phyloP scores from a whole-genome alignment of 2,329 filamentous ascomycete genomes.

The Cordyceps cicadae region DNA sequence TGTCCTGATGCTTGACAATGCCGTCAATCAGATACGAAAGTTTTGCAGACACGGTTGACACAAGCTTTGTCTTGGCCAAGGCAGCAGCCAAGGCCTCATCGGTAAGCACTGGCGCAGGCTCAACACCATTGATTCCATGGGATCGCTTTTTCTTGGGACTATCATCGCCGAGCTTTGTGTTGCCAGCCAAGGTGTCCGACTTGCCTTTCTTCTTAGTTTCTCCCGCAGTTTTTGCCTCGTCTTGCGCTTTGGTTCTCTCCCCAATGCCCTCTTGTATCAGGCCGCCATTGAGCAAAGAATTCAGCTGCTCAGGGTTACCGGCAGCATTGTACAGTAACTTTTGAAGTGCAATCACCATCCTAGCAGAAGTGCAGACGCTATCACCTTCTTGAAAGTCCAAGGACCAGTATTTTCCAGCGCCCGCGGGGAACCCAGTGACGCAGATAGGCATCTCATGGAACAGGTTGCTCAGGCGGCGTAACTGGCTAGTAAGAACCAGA shows the following conservation, averaged over 20 bases:
- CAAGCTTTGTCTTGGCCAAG: conserved; percentile 51
- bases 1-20: conserved; percentile 56
- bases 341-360: conserved; percentile 44
- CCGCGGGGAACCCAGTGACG: conserved; percentile 57
- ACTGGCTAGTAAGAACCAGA: conserved; percentile 46
- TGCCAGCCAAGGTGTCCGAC: conserved; percentile 29
- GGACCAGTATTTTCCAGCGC: conserved; percentile 57
- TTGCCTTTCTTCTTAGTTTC: conserved; percentile 12
- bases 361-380: conserved; percentile 38
- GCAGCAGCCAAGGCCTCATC: conserved; percentile 30
- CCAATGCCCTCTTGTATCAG: conserved; percentile 31
- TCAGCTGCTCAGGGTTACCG: conserved; percentile 35
- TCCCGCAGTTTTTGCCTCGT: conserved; percentile 11
- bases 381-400: conserved; percentile 47
- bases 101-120: conserved; percentile 16
- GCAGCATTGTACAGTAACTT: conserved; percentile 40
- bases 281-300: conserved; percentile 39
- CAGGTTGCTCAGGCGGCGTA: conserved; percentile 59
- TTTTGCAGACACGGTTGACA: conserved; percentile 81
- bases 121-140: conserved; percentile 20
- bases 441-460: conserved; percentile 74
- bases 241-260: conserved; percentile 27
- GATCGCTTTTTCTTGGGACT: conserved; percentile 26
- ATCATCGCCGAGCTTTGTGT: conserved; percentile 35
- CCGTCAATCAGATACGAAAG: conserved; percentile 75